These are phyloP conservation scores for Pestalotiopsis sp. DNA, from an alignment of 2,329 filamentous ascomycete genomes.

Conservation along the genomic window DNA sequence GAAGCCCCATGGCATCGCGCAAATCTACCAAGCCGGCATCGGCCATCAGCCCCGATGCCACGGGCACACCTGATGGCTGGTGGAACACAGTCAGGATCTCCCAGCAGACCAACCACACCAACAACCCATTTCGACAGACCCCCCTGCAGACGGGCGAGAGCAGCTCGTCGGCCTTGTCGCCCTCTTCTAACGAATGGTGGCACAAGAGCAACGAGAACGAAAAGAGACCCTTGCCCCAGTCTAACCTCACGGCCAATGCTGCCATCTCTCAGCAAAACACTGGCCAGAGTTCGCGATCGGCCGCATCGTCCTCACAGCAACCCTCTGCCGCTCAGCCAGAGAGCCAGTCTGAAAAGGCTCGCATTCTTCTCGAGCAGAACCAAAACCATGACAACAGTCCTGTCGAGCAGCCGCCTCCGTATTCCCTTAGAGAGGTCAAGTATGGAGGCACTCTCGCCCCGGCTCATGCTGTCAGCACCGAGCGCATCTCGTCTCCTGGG, in stretches of 20 bases:
- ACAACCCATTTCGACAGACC: conserved; percentile 45
- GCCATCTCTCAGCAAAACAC: conserved; percentile 21
- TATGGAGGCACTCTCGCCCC: conserved; percentile 64
- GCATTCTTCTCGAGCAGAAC: conserved; percentile 41
- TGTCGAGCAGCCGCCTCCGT: conserved; percentile 55
- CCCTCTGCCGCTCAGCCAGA: conserved; percentile 22
- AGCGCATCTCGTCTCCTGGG: conserved; percentile 60
- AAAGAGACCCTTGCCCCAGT: conserved; percentile 21
- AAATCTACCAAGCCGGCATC: conserved; percentile 40
- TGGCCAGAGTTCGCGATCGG: conserved; percentile 22
- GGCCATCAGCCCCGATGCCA: conserved; percentile 47
- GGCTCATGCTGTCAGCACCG: conserved; percentile 46
- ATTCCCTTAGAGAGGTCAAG: conserved; percentile 50
- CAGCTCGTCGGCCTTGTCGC: conserved; percentile 9
- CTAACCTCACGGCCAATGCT: conserved; percentile 22
- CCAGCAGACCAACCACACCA: conserved; percentile 46
- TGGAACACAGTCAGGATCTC: conserved; percentile 76
- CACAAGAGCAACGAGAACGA: conserved; percentile 24
- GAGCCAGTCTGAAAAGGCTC: conserved; percentile 39
- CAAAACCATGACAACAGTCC: conserved; percentile 20
- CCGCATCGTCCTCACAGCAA: conserved; percentile 31
- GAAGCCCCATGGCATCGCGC: conserved; percentile 42
- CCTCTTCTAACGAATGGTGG: conserved; percentile 29
- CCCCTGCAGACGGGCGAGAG: conserved; percentile 26
- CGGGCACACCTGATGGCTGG: conserved; percentile 69